These are phyloP conservation scores for Solanum hybrid DNA, from an alignment of 305 asterid genomes.

Conservation along the genomic window DNA sequence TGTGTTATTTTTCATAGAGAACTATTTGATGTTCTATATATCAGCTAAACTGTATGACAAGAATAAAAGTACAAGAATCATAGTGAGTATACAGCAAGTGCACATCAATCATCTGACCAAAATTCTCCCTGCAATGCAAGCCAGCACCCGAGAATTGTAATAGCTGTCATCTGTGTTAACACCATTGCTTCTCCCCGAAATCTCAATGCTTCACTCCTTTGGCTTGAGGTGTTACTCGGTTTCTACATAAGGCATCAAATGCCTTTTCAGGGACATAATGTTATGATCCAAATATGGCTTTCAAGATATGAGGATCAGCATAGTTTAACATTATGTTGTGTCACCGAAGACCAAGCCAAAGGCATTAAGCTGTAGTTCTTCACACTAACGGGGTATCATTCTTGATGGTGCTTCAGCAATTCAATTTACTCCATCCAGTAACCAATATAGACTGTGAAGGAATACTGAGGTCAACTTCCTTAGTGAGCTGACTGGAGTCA, in stretches of 20 bases:
- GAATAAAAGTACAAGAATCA: neutral
- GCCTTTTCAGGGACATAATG: neutral
- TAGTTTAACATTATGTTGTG: neutral
- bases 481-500: neutral
- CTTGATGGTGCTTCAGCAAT: neutral
- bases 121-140: neutral
- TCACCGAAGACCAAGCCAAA: neutral
- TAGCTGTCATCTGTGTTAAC: neutral
- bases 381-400: neutral
- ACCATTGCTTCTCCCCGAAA: neutral
- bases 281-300: neutral
- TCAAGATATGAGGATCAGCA: neutral
- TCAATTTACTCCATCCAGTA: neutral
- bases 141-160: neutral
- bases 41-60: neutral
- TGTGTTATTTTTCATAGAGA: neutral
- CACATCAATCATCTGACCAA: neutral
- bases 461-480: neutral
- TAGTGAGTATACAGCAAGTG: neutral
- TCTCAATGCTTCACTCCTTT: neutral
- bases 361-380: neutral
- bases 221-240: neutral
- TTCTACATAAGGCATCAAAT: neutral
- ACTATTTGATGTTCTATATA: neutral
- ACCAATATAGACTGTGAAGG: neutral